Percentiles rank a stretch among this genome's conserved stretches.
These are phyloP conservation scores for Raffaelea arxii DNA, from an alignment of 2,329 filamentous ascomycete species.

Conservation along the genomic window DNA sequence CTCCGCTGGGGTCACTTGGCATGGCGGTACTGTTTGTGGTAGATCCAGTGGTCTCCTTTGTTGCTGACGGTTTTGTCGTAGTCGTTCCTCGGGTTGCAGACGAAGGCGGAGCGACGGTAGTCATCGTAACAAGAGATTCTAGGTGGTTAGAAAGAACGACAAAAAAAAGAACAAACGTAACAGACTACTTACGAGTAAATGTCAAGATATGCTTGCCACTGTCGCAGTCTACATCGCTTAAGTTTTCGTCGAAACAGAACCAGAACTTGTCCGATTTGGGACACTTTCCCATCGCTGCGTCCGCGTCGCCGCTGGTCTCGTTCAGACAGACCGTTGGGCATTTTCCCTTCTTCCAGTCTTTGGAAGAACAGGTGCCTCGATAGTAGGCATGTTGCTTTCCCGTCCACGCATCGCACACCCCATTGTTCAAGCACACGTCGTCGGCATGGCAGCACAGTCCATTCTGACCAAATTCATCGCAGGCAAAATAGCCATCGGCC, in stretches of 20 bases:
- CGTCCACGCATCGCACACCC: constrained; percentile 6
- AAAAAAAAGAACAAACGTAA: too few species aligned
- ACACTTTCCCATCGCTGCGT: constrained; percentile 5
- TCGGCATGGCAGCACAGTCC: constrained; percentile 11
- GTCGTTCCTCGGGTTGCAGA: too few species aligned
- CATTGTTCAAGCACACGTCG: constrained; percentile 9
- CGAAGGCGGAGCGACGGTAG: too few species aligned
- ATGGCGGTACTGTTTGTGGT: too few species aligned
- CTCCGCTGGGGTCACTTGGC: too few species aligned
- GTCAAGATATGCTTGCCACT: constrained; percentile 6
- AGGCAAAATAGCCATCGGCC: constrained; percentile 1
- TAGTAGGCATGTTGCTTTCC: constrained; percentile 2
- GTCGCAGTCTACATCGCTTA: constrained; percentile 7
- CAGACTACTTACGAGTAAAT: constrained; percentile 1
- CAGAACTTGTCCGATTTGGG: constrained; percentile 4
- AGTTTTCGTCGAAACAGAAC: constrained; percentile 9
- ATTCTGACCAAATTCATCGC: not conserved
- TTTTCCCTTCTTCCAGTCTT: constrained; percentile 5
- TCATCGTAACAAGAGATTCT: not conserved
- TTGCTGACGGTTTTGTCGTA: too few species aligned
- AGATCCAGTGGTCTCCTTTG: too few species aligned
- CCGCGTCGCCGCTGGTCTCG: not conserved
- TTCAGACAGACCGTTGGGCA: constrained; percentile 8
- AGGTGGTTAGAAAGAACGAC: too few species aligned
- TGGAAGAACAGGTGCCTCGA: constrained; percentile 9